A percentile compares a stretch with the other conserved stretches of the same genome.
Conservation (phyloP, 495 filamentous ascomycete species). For the Neurospora sublineolata region DNA sequence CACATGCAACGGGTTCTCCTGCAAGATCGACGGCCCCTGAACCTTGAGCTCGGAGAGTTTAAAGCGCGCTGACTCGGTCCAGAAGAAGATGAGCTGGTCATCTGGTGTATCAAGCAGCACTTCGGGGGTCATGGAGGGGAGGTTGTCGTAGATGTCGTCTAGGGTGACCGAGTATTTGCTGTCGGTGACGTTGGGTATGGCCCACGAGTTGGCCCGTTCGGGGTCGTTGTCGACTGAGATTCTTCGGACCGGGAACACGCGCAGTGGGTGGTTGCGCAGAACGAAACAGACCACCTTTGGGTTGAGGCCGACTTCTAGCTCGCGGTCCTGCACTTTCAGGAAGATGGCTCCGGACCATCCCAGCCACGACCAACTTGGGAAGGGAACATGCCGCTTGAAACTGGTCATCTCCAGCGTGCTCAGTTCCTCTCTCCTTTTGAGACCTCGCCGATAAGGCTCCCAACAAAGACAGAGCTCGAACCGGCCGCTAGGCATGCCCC, state of each 20-base stretch:
- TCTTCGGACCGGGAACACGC: neutral
- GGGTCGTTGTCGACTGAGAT: neutral
- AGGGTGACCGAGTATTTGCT: neutral
- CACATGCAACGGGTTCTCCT: neutral
- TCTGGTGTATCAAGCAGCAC: neutral
- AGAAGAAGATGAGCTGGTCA: neutral
- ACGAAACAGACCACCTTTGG: neutral
- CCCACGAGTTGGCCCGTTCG: neutral
- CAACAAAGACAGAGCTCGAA: neutral
- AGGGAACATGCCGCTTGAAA: neutral
- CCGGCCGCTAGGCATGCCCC: neutral
- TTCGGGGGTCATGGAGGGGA: neutral
- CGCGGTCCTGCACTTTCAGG: neutral
- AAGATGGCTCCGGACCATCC: neutral
- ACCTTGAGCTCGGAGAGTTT: neutral
- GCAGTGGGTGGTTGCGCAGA: neutral
- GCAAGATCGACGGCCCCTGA: neutral
- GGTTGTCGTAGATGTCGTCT: neutral
- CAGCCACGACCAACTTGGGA: neutral
- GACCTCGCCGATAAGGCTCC: neutral
- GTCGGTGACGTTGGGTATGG: neutral
- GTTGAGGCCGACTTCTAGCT: neutral
- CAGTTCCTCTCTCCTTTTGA: neutral
- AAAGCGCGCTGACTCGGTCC: neutral
- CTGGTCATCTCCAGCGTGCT: neutral